Percentiles rank a stretch among this genome's conserved stretches.
phyloP scores from a whole-genome alignment of 2,329 filamentous ascomycete genomes.

The Colletotrichum sidae region DNA sequence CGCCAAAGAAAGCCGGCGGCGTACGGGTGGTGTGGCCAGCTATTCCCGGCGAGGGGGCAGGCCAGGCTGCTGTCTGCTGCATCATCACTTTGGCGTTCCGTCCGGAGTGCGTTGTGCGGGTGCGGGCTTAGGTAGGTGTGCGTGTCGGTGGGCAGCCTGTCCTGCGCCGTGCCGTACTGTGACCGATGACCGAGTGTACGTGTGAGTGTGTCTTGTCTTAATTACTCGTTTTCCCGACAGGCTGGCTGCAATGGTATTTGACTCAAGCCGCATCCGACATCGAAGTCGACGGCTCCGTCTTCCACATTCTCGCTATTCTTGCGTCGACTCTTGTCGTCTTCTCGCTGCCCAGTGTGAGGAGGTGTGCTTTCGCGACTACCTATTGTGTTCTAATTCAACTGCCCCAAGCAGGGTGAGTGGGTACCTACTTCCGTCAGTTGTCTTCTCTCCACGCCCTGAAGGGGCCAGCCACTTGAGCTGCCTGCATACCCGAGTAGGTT shows the following conservation, averaged over 20 bases:
- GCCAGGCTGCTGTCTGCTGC: constrained; percentile 34
- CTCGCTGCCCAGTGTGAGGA: too few species aligned
- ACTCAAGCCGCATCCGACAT: constrained; percentile 5
- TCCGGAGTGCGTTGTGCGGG: neutral
- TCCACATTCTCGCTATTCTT: too few species aligned
- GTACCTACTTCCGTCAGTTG: too few species aligned
- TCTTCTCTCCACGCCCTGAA: too few species aligned
- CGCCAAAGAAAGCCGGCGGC: too few species aligned
- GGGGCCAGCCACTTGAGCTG: too few species aligned
- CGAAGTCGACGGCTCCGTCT: neutral
- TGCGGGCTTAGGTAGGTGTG: neutral
- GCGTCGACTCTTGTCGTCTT: too few species aligned
- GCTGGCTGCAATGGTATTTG: constrained; percentile 9
- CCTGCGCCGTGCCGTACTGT: too few species aligned
- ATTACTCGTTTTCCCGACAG: neutral
- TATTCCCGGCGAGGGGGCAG: constrained; percentile 25
- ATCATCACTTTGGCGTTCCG: constrained; percentile 29
- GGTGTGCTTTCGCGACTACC: too few species aligned
- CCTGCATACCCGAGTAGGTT: too few species aligned
- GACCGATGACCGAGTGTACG: neutral
- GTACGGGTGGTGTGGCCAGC: neutral
- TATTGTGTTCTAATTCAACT: too few species aligned
- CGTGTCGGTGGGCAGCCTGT: neutral
- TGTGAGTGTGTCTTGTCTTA: neutral
- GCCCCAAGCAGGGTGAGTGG: too few species aligned